Evolutionary conservation across 768 basidiomycete genomes (phyloP).

Genomic region (Leccinum longicurvipes): DNA sequence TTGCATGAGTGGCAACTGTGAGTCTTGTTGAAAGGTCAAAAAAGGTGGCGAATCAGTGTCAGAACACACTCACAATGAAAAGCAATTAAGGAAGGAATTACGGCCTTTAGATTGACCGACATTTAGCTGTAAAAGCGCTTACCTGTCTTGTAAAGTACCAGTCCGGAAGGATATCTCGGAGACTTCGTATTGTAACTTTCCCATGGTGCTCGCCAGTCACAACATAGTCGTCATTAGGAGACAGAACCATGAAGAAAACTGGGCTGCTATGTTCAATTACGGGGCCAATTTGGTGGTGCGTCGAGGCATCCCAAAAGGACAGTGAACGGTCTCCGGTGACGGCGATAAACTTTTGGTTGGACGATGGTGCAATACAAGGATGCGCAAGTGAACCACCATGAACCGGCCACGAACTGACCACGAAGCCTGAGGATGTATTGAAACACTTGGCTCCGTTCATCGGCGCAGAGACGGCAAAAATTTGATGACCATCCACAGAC

Average conservation of each 20-base stretch:
- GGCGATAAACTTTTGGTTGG: not conserved
- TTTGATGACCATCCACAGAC: not conserved
- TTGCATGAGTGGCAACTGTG: not conserved
- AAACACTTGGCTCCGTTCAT: not conserved
- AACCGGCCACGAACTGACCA: not conserved
- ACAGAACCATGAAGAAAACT: not conserved
- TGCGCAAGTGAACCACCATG: not conserved
- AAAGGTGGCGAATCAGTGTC: accelerated
- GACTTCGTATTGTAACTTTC: not conserved
- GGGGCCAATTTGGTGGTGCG: not conserved
- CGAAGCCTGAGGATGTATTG: not conserved
- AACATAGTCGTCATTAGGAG: not conserved
- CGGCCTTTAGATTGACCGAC: not conserved
- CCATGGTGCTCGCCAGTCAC: not conserved
- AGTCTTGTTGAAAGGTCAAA: not conserved
- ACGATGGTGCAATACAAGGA: not conserved
- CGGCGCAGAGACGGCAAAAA: not conserved
- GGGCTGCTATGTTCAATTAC: not conserved
- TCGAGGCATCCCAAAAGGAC: not conserved
- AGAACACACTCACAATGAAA: not conserved
- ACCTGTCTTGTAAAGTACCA: not conserved
- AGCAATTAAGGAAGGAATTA: too few relatives aligned
- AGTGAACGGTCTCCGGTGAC: not conserved
- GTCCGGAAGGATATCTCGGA: not conserved
- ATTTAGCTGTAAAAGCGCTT: not conserved